Evolutionary conservation across 2,329 filamentous ascomycete genomes (phyloP), one percentile per base, ranked within the genome.

Genomic region (Diaporthe vaccinii): DNA sequence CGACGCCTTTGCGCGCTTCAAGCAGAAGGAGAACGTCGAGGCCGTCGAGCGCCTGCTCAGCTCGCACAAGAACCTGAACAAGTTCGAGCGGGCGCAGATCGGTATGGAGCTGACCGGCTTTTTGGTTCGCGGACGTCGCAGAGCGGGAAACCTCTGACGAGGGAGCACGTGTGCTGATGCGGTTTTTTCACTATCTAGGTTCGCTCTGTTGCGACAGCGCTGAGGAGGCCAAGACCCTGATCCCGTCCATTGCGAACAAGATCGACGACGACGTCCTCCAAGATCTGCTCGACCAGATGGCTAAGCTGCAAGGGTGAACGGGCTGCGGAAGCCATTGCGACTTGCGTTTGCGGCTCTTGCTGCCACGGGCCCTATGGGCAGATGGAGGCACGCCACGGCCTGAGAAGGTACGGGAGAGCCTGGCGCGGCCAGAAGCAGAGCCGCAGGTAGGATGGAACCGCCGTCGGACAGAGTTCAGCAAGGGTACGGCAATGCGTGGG

Each of bases 221-320:
- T 75, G 97, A 99, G 82, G 97, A 99, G 86, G 97, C 97, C 76
- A 98, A 98, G 86, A 98, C 95, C 12, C 89, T 99, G 75, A 98
- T 99, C 77, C 97, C 97, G 1, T 98, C 91, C 74, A 85, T 99
- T 69, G 90, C 92, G 79, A 93, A 95, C 84, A 99, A 99, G 86
- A 97, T 98, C 81, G 90, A 90, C 76, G 96, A 98, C 82, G 94
- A 95, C 49, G 95, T 98, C 79, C 86, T 99, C 78, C 93, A 98
- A 84, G 93, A 95, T 77, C 87, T 98, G 75, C 89, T 99, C 75
- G 93, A 98, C 81, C 95, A 99, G 86, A 93, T 98, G 85, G 94
- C 92, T 79, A 97, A 97, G 88, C 87, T 98, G 65, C 88, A 89
- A 80, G 84, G 82, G 62, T 76, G 53, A 39, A 34, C 39, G 20